phyloP scores from a whole-genome alignment of 2,329 filamentous ascomycete genomes.

The Achaetomium macrosporum region DNA sequence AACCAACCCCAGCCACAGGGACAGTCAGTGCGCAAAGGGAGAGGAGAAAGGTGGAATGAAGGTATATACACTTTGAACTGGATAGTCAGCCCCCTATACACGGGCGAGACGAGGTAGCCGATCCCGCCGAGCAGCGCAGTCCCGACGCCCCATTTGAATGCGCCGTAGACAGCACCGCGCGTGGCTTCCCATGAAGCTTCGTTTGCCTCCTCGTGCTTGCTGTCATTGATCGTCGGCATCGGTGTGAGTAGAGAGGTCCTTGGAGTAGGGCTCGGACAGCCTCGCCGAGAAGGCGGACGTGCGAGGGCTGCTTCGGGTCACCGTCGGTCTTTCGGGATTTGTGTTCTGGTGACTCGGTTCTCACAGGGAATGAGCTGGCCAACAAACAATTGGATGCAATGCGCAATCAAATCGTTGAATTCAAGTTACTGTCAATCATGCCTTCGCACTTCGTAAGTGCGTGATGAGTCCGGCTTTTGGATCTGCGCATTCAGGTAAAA shows the following conservation, averaged over 20 bases:
- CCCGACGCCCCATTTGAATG: constrained; percentile 66
- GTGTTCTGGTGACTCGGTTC: neutral
- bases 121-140: constrained; percentile 56
- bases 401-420: neutral
- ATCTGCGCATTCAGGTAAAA: too few relatives aligned
- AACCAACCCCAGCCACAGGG: too few relatives aligned
- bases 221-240: constrained; percentile 21
- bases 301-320: neutral
- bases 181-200: constrained; percentile 67
- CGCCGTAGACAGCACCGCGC: constrained; percentile 60
- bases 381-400: neutral
- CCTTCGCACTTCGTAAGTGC: neutral
- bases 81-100: constrained; percentile 66
- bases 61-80: constrained; percentile 68
- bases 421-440: too few relatives aligned
- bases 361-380: too few relatives aligned
- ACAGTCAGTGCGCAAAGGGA: neutral
- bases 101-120: constrained; percentile 59
- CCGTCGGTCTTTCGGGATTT: neutral
- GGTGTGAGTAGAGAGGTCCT: neutral
- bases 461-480: neutral
- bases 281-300: too few relatives aligned
- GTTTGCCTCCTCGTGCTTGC: constrained; percentile 48
- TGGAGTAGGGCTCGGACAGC: too few relatives aligned
- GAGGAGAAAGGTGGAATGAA: neutral